Evolutionary conservation across 768 basidiomycete genomes (phyloP), one percentile per base, ranked within the genome.

Genomic region (Lactarius vividus): DNA sequence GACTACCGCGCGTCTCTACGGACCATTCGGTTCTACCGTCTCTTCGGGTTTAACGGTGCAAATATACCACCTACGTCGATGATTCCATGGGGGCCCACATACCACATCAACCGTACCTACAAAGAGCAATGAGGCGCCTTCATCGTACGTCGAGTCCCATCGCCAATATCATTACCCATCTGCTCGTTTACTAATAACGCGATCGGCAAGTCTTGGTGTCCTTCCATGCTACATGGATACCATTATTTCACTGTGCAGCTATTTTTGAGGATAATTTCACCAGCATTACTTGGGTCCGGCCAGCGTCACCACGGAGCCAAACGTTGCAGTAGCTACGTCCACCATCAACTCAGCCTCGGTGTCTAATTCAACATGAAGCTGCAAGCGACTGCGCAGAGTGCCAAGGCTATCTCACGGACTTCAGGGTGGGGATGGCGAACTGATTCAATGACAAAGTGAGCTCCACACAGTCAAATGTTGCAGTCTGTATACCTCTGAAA

Each of bases 101-200:
- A 69, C 71, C 74, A 59, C 81, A 84, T 66, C 79, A 95, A 55
- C 84, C 88, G 83, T 46, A 92, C 92, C 9, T 89, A 95, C 73
- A 94, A 94, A 78, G 92, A 95, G 73, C 93, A 95, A 72, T 92
- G 89, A 56, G 94, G 87, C 23, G 92, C 94, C 18, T 95, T 96
- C 74, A 82, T 93, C 60, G 91, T 89, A 74, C 72, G 84, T 80
- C 29, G 4, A 5, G 11, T 29, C 35, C 9, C 31, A 13, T 33
- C 53, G 3, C 63, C 18, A 2, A 26, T 23, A n/a, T 4, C 40
- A 13, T 6, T 13, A 7, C n/a, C 23, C 46, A 33, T 59, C 18
- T 37, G 33, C 37, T n/a, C 6, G 16, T 52, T 55, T n/a, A 40
- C 52, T 56, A 53, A 68, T 31, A 91, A 91, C 86, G 92, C 35